Evolutionary conservation across 177 flowering plant species (phyloP).

Genomic region (Vitis hybrid): DNA sequence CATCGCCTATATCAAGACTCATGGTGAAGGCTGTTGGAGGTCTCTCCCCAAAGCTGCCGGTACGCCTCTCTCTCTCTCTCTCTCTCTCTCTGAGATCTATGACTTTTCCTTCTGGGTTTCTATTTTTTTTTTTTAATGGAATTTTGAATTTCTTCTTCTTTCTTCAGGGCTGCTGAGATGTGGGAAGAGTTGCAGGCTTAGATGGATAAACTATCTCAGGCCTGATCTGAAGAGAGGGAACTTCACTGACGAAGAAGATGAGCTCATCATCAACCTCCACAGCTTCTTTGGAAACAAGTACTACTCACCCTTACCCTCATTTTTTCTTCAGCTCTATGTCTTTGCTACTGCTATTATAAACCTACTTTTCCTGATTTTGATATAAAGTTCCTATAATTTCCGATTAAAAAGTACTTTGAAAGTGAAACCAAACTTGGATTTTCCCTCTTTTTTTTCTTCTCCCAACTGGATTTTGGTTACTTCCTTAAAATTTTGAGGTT

Average conservation of each 20-base stretch:
- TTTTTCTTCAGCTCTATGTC: too few relatives aligned
- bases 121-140: not conserved
- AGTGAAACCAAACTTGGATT: not conserved
- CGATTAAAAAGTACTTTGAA: not conserved
- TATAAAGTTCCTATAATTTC: not conserved
- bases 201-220: constrained; percentile 40
- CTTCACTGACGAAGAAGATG: constrained; percentile 38
- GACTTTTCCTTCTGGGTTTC: not conserved
- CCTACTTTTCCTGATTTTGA: too few relatives aligned
- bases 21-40: constrained; percentile 66
- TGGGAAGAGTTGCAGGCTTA: constrained; percentile 41
- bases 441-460: not conserved
- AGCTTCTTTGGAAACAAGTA: constrained; percentile 61
- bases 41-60: constrained; percentile 67
- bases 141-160: not conserved
- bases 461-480: not conserved
- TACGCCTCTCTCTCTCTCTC: constrained; percentile 1
- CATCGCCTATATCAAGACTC: constrained; percentile 38
- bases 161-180: constrained; percentile 48
- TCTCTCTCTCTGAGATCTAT: not conserved
- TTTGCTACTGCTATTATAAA: too few relatives aligned
- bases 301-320: too few relatives aligned
- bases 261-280: constrained; percentile 45
- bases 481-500: too few relatives aligned
- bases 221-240: constrained; percentile 46